Percentiles rank a stretch among this genome's conserved stretches.
Conservation (phyloP, 2,329 filamentous ascomycete species). For the Aspergillus clavatus region DNA sequence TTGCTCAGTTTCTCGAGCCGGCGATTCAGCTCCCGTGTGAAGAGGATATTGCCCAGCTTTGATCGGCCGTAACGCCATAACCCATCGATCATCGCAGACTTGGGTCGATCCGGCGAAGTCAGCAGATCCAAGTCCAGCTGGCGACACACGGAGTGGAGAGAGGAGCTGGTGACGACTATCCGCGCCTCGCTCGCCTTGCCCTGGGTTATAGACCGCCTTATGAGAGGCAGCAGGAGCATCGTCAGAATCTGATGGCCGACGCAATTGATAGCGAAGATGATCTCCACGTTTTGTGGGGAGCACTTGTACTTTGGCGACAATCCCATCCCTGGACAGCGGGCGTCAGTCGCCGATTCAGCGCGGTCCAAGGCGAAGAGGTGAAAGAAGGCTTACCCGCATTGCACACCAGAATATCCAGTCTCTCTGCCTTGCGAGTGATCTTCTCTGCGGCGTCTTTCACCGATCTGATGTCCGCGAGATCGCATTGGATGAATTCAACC, state of each 20-base stretch:
- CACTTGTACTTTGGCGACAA: slow-evolving; percentile 18
- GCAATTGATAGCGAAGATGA: slow-evolving; percentile 48
- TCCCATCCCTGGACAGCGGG: slow-evolving; percentile 11
- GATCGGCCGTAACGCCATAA: slow-evolving; percentile 30
- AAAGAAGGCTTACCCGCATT: slow-evolving; percentile 24
- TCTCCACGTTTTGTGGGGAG: slow-evolving; percentile 42
- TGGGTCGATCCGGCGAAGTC: slow-evolving; percentile 18
- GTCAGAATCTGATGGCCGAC: slow-evolving; percentile 50
- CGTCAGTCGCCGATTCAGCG: not conserved
- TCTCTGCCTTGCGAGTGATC: slow-evolving; percentile 18
- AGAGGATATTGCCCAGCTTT: slow-evolving; percentile 33
- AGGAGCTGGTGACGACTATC: slow-evolving; percentile 42
- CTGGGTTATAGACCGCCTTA: slow-evolving; percentile 14
- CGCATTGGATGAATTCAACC: slow-evolving; percentile 26
- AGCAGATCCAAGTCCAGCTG: slow-evolving; percentile 22
- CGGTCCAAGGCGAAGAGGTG: not conserved
- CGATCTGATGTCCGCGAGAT: slow-evolving; percentile 25
- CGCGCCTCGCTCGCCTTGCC: slow-evolving; percentile 35
- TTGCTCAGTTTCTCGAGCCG: slow-evolving; percentile 19
- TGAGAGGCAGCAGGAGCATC: slow-evolving; percentile 41
- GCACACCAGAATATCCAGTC: slow-evolving; percentile 30
- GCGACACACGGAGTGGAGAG: slow-evolving; percentile 24
- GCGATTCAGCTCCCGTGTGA: slow-evolving; percentile 25
- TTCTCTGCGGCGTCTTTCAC: slow-evolving; percentile 18
- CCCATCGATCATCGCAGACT: slow-evolving; percentile 20